Percentiles rank a stretch among this genome's conserved stretches.
phyloP scores from a whole-genome alignment of 139 green algal species.

The Tetradesmus obliquus region DNA sequence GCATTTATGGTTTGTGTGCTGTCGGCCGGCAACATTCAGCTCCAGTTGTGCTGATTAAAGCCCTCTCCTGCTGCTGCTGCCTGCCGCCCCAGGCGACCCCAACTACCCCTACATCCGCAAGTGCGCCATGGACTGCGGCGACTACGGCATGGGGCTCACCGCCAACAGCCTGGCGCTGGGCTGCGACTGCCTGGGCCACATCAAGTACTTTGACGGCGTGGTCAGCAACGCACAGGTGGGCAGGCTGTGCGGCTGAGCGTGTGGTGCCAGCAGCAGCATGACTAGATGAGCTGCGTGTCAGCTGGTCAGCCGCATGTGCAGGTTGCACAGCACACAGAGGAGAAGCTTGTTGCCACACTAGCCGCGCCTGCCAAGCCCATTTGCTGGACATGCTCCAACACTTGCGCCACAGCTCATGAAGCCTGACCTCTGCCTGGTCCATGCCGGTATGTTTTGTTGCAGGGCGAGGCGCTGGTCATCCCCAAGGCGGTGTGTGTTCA shows the following conservation, averaged over 20 bases:
- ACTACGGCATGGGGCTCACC: constrained; percentile 52
- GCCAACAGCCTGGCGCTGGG: constrained; percentile 82
- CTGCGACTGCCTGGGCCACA: constrained; percentile 92
- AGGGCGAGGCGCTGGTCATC: constrained; percentile 71
- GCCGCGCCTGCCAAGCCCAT: no score
- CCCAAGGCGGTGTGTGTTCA: constrained; percentile 89
- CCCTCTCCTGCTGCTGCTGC: no score
- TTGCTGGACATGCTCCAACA: neutral
- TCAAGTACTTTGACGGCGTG: constrained; percentile 88
- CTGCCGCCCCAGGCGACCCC: constrained; percentile 14
- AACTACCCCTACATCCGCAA: constrained; percentile 82
- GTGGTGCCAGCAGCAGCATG: neutral
- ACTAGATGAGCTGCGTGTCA: neutral
- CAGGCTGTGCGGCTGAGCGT: neutral
- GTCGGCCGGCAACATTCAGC: no score
- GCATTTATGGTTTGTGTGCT: no score
- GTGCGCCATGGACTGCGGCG: constrained; percentile 89
- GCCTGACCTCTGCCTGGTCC: neutral
- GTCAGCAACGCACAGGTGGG: constrained; percentile 75
- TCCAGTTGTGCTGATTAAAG: no score
- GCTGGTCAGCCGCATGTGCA: neutral
- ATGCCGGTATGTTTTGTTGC: neutral
- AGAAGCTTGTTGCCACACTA: no score
- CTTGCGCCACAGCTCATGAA: neutral
- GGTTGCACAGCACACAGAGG: no score